Conservation (phyloP, 225 moss, liverwort and hornwort genomes). For the Pseudoscleropodium purum region DNA sequence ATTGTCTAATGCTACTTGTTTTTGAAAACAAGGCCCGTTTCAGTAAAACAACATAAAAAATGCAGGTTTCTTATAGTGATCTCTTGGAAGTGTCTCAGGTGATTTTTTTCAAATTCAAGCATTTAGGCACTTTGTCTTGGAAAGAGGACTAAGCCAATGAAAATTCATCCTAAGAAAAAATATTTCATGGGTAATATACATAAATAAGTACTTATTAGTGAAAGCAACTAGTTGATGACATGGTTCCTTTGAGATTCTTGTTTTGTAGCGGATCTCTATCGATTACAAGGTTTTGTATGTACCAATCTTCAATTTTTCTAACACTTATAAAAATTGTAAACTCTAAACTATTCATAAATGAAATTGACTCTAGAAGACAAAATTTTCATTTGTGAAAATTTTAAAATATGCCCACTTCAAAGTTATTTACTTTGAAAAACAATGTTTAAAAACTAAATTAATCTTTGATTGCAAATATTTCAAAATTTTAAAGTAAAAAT, state of each 20-base stretch:
- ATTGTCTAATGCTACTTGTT: too few relatives aligned
- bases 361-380: not conserved
- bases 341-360: not conserved
- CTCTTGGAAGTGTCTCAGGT: fast-evolving
- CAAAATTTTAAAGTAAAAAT: not conserved
- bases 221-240: not conserved
- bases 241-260: not conserved
- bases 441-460: not conserved
- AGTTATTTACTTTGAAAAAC: not conserved
- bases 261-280: not conserved
- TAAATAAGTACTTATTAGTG: fast-evolving
- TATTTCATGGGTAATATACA: fast-evolving
- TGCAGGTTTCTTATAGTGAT: too few relatives aligned
- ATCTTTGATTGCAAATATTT: not conserved
- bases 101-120: not conserved
- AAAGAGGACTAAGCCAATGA: not conserved
- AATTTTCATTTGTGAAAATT: not conserved
- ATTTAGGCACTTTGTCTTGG: not conserved
- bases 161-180: not conserved
- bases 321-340: not conserved
- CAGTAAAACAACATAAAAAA: too few relatives aligned
- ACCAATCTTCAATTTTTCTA: not conserved
- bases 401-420: fast-evolving
- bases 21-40: too few relatives aligned
- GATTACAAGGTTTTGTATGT: not conserved